Evolutionary conservation across 2,329 filamentous ascomycete genomes (phyloP), one percentile per base, ranked within the genome.

Genomic region (Curvularia sp.): DNA sequence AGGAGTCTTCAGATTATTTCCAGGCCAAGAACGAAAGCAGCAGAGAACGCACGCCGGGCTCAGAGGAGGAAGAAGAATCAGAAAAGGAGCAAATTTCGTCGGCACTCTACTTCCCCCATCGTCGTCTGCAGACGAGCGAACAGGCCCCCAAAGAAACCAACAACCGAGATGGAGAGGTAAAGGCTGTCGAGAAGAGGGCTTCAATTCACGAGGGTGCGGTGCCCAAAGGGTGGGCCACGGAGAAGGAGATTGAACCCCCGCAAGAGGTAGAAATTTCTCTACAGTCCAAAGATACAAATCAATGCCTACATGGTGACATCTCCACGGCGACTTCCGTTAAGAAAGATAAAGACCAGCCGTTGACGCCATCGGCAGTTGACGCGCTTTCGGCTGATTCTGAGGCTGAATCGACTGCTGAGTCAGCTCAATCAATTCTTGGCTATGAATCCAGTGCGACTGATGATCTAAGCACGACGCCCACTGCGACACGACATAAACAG

Each of bases 11-110:
- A 9, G 69, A 73, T 39, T 75, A 76, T 48, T 76, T 77, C n/a
- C 65, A 71, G 52, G 28, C 61, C 41, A 56, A 65, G 30, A 55
- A 51, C 3, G 63, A 64, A 12, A 62, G 68, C 46, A 67, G 51
- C 41, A 57, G 55, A 56, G 69, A 70, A 26, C 69, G 47, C 18
- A 72, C 73, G 12, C 70, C 67, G 31, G 65, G 62, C 24, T 76
- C 74, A n/a, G 84, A 83, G 33, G 84, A 85, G 48, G 68, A 71
- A 10, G 68, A 70, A n/a, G 84, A 86, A 33, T 93, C 90, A 13
- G 89, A 91, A 57, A 88, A 91, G 73, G 91, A 95, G 75, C 91
- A 94, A 76, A 93, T 95, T 62, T 92, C 90, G n/a, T 94, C 90
- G 31, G 91, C 91, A 24, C 83, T 93, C 41, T 95, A 95, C 73